These are phyloP conservation scores for Cladobotryum protrusum DNA, from an alignment of 2,329 filamentous ascomycete genomes.

Conservation along the genomic window DNA sequence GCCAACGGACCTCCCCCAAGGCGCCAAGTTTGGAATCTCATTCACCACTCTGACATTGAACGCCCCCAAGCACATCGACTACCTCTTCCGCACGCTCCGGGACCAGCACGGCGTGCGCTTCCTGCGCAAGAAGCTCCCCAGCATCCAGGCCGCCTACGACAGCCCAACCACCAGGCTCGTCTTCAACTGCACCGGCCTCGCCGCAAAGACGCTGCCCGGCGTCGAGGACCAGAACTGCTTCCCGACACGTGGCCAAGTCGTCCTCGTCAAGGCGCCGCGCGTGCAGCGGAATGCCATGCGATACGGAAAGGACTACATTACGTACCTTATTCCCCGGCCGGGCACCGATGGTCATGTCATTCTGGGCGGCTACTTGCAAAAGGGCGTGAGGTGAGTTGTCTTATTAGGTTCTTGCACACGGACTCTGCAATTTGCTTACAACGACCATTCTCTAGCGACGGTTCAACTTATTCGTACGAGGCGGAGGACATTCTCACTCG, in stretches of 20 bases:
- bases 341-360: slow-evolving; percentile 28
- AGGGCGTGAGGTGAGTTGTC: slow-evolving; percentile 24
- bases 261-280: slow-evolving; percentile 28
- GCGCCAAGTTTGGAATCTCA: slow-evolving; percentile 28
- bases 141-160: slow-evolving; percentile 21
- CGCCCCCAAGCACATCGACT: slow-evolving; percentile 31
- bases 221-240: slow-evolving; percentile 34
- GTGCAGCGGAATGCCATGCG: slow-evolving; percentile 33
- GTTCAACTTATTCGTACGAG: slow-evolving; percentile 30
- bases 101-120: slow-evolving; percentile 27
- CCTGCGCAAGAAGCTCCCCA: slow-evolving; percentile 21
- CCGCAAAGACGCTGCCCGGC: slow-evolving; percentile 27
- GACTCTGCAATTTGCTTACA: not conserved
- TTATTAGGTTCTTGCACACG: not conserved
- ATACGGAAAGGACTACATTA: slow-evolving; percentile 33
- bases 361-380: slow-evolving; percentile 36
- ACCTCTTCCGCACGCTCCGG: slow-evolving; percentile 21
- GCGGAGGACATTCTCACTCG: slow-evolving; percentile 32
- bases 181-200: slow-evolving; percentile 32
- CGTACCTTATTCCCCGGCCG: slow-evolving; percentile 34
- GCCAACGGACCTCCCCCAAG: slow-evolving; percentile 21
- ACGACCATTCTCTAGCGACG: slow-evolving; percentile 18
- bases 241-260: slow-evolving; percentile 35
- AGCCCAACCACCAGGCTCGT: slow-evolving; percentile 24
- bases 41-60: slow-evolving; percentile 33